Base-by-base conservation (phyloP, 352 stramenopile species). In the Globisporangium solare region DNA sequence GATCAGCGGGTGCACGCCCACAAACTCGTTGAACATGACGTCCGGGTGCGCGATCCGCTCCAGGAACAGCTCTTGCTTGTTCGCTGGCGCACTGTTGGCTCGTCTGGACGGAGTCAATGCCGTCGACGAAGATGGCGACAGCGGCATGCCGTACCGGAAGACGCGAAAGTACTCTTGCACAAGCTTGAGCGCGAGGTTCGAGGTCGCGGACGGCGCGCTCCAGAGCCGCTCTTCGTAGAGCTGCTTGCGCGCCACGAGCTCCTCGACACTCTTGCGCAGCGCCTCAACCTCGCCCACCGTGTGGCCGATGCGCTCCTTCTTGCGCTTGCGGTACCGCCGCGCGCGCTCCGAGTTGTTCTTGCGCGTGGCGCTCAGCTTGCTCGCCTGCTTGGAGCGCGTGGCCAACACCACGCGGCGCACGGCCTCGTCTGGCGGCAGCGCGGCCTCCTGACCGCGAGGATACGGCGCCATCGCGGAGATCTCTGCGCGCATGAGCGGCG, bases 81-180 rank as follows among this genome's bases (percentile, higher is more conserved):
- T 32, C 5, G 37, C 27, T 35, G 27, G 27, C 7, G 10, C 7
- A 35, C 10, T 6, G 7, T 11, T 3, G 0, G 27, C 5, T 35
- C 27, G 4, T 35, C 27, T 35, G 6, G 27, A 7, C 6, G 27
- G 4, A 18, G 6, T 51, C 58, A 8, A 17, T 40, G 13, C 27
- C 18, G n/a, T 40, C 39, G 22, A 62, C 51, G 49, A 39, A 7
- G 5, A 31, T 6, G 43, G 10, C 17, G 39, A 13, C 24, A 35
- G 45, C 13, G 47, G 31, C 22, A 78, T 52, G 0, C 70, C 70
- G 21, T 56, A 54, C 17, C 65, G 67, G n/a, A 78, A 78, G 48
- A 73, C 67, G 37, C 55, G 12, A 49, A 74, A 76, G 54, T 78
- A 78, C 47, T 78, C 67, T 40, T 67, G 62, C 49, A 72, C 61